Evolutionary conservation across 306 rosid genomes (phyloP).

Genomic region (Vicia sativa): DNA sequence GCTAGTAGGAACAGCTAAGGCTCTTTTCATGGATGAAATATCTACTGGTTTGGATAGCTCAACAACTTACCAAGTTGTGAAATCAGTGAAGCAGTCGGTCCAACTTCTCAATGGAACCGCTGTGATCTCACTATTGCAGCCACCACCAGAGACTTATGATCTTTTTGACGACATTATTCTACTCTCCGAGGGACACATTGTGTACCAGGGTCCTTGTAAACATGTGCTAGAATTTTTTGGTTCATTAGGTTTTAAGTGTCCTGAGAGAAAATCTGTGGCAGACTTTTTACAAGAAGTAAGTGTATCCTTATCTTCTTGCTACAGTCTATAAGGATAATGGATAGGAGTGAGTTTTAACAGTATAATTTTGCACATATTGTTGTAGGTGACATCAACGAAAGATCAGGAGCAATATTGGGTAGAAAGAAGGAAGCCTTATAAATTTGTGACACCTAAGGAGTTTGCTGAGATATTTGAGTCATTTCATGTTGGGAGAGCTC

Average conservation of each 20-base stretch:
- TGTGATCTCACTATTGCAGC: constrained; percentile 55
- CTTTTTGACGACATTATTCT: constrained; percentile 59
- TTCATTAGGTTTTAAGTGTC: constrained; percentile 54
- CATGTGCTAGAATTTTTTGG: constrained; percentile 51
- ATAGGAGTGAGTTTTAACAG: neutral
- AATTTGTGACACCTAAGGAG: constrained; percentile 44
- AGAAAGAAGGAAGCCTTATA: constrained; percentile 42
- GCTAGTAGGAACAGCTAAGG: constrained; percentile 49
- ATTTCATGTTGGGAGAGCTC: constrained; percentile 45
- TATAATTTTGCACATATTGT: neutral
- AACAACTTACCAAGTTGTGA: constrained; percentile 57
- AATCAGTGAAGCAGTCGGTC: constrained; percentile 45
- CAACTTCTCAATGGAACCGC: constrained; percentile 54
- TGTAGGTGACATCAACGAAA: constrained; percentile 49
- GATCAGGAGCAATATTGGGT: constrained; percentile 59
- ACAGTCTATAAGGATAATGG: neutral
- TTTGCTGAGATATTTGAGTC: constrained; percentile 51
- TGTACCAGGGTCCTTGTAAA: constrained; percentile 56
- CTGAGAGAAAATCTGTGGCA: constrained; percentile 56
- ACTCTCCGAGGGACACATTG: constrained; percentile 52
- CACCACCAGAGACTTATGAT: constrained; percentile 54
- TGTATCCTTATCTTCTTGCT: neutral
- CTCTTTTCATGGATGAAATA: constrained; percentile 61
- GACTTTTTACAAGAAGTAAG: constrained; percentile 62
- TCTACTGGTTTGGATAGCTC: constrained; percentile 63